Evolutionary conservation across 768 basidiomycete species (phyloP).

Genomic region (Termitomyces sp.): DNA sequence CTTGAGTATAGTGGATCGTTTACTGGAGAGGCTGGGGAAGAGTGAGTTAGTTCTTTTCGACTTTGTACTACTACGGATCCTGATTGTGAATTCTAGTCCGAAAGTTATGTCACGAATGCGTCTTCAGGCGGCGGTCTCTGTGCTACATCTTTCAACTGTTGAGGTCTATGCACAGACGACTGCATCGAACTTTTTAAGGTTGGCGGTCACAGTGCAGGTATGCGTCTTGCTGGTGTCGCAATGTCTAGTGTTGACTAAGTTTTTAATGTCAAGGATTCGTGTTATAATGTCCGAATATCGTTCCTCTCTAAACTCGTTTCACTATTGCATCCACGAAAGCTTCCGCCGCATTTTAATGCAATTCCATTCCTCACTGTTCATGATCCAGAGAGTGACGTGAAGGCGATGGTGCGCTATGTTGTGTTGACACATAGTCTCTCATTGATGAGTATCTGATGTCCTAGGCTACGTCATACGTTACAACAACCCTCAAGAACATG

Average conservation of each 20-base stretch:
- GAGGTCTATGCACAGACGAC: conserved; percentile 54
- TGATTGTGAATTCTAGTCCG: conserved; percentile 31
- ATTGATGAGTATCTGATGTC: background rate
- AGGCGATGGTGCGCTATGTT: conserved; percentile 45
- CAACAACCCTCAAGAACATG: conserved; percentile 40
- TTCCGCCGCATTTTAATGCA: conserved; percentile 71
- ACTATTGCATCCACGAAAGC: conserved; percentile 57
- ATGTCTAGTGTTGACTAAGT: background rate
- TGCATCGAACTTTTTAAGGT: conserved; percentile 52
- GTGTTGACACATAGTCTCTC: background rate
- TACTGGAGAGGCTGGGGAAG: conserved; percentile 36
- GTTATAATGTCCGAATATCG: conserved; percentile 74
- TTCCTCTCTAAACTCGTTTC: conserved; percentile 74
- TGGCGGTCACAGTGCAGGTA: conserved; percentile 79
- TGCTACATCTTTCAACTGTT: conserved; percentile 71
- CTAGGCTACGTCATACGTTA: conserved; percentile 55
- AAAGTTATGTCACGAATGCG: conserved; percentile 74
- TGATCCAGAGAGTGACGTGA: conserved; percentile 86
- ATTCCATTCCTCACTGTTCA: conserved; percentile 86
- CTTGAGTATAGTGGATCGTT: conserved; percentile 66
- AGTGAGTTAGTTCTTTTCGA: conserved; percentile 26
- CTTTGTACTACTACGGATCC: background rate
- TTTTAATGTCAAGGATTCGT: conserved; percentile 59
- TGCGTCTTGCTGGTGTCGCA: conserved; percentile 12
- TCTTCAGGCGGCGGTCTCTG: conserved; percentile 72